These are phyloP conservation scores for Candida khao-thaluensis DNA, from an alignment of 805 yeast genomes.

Conservation along the genomic window DNA sequence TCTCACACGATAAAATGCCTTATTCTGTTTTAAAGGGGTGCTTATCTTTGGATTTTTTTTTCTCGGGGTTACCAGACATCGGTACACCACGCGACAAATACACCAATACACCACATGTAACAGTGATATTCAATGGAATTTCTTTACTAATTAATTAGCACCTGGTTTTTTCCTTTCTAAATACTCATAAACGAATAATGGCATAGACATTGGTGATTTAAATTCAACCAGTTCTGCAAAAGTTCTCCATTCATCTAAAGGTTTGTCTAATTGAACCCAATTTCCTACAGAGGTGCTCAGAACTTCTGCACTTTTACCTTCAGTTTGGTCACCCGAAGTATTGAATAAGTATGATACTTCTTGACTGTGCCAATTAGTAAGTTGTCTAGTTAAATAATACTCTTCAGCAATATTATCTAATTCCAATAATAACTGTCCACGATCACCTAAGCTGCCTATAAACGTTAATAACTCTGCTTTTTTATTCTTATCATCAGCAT, in stretches of 20 bases:
- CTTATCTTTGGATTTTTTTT: neutral
- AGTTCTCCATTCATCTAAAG: conserved; percentile 22
- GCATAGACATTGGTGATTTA: conserved; percentile 24
- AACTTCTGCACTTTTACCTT: neutral
- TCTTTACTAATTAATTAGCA: too few species aligned
- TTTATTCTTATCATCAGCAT: conserved; percentile 1
- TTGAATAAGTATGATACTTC: conserved; percentile 21
- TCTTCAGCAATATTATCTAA: conserved; percentile 4
- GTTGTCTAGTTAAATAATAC: conserved; percentile 22
- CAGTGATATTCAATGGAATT: too few species aligned
- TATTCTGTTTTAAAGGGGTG: neutral
- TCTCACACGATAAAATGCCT: conserved; percentile 1
- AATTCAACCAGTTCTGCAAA: conserved; percentile 19
- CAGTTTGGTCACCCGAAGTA: neutral
- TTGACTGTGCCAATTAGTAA: conserved; percentile 22
- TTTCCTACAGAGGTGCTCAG: neutral
- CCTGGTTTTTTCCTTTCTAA: conserved; percentile 13
- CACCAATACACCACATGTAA: too few species aligned
- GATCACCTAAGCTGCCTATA: conserved; percentile 12
- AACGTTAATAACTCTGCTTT: conserved; percentile 14
- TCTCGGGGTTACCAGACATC: too few species aligned
- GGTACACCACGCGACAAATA: too few species aligned
- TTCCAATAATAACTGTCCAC: conserved; percentile 11
- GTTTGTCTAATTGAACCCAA: conserved; percentile 11
- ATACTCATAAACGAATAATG: conserved; percentile 26